Percentiles rank a stretch among this genome's conserved stretches.
Conservation (phyloP, 352 stramenopile species). For the Phytophthora cactorum region DNA sequence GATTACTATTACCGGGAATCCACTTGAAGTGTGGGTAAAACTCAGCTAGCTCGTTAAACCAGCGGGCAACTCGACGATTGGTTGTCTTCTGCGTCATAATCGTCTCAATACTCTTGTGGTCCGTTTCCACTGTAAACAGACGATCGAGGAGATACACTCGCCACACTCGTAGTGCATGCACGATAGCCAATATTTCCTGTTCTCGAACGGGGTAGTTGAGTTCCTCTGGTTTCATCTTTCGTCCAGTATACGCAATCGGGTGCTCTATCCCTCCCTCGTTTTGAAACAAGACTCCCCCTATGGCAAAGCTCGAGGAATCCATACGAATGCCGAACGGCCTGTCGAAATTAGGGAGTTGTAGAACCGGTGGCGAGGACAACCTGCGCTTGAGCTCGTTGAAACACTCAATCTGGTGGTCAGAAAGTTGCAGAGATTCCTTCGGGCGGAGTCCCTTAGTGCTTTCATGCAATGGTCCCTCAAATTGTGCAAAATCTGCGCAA, state of each 20-base stretch:
- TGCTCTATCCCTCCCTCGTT: not conserved
- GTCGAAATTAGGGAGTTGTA: not conserved
- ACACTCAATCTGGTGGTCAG: not conserved
- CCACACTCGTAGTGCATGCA: slow-evolving; percentile 2
- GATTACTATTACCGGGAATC: slow-evolving; percentile 4
- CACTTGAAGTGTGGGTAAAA: slow-evolving; percentile 12
- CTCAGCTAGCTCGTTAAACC: slow-evolving; percentile 20
- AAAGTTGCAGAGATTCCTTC: not conserved
- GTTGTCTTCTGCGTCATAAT: slow-evolving; percentile 28
- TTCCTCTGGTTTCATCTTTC: not conserved
- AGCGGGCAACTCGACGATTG: slow-evolving; percentile 15
- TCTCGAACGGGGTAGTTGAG: not conserved
- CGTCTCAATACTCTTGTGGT: slow-evolving; percentile 23
- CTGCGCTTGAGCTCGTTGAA: not conserved
- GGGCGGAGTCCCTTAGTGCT: not conserved
- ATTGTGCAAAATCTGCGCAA: slow-evolving; percentile 7
- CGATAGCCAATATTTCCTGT: not conserved
- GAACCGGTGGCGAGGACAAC: not conserved
- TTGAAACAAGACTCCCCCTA: slow-evolving; percentile 2
- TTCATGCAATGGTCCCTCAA: slow-evolving; percentile 5
- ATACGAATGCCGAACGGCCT: slow-evolving; percentile 2
- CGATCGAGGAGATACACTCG: slow-evolving; percentile 17
- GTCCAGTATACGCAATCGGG: not conserved
- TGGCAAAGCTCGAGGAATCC: not conserved
- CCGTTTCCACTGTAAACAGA: slow-evolving; percentile 19